Evolutionary conservation across 192 early-diverging fungal genomes (phyloP).

Genomic region (Backusella australiensis): DNA sequence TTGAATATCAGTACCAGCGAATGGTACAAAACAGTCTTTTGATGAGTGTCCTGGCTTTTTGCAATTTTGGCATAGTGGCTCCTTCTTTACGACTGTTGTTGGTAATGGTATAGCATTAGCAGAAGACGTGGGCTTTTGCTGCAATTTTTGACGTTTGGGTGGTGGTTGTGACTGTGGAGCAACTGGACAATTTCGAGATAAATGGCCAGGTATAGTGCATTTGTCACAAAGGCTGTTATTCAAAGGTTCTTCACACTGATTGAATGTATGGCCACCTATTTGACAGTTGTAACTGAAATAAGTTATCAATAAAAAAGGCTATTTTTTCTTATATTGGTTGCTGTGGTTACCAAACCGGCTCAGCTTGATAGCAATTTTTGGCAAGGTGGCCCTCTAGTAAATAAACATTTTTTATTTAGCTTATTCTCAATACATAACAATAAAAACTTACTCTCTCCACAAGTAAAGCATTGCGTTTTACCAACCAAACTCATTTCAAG

Average conservation of each 20-base stretch:
- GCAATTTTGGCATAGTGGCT: conserved; percentile 49
- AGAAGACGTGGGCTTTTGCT: not conserved
- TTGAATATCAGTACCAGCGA: conserved; percentile 27
- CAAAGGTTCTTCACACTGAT: conserved; percentile 24
- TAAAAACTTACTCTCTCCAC: conserved; percentile 29
- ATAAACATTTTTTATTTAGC: not conserved
- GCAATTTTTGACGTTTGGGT: not conserved
- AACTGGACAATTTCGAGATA: not conserved
- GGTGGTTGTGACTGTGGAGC: conserved; percentile 31
- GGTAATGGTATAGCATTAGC: conserved; percentile 14
- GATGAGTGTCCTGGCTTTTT: conserved; percentile 43
- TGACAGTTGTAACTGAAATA: conserved; percentile 51
- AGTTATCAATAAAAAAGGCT: not conserved
- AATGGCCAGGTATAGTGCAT: conserved; percentile 21
- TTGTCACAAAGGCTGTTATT: conserved; percentile 40
- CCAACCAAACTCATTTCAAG: not conserved
- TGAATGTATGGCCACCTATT: conserved; percentile 36
- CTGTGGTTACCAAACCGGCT: conserved; percentile 44
- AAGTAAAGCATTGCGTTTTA: conserved; percentile 22
- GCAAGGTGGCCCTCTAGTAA: conserved; percentile 48
- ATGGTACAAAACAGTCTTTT: not conserved
- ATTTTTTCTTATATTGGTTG: not conserved
- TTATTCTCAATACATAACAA: not conserved
- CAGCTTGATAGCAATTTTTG: conserved; percentile 44
- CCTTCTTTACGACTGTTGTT: conserved; percentile 32